These are phyloP conservation scores for Alternaria novae-zelandiae DNA, from an alignment of 2,329 filamentous ascomycete genomes.

Conservation along the genomic window DNA sequence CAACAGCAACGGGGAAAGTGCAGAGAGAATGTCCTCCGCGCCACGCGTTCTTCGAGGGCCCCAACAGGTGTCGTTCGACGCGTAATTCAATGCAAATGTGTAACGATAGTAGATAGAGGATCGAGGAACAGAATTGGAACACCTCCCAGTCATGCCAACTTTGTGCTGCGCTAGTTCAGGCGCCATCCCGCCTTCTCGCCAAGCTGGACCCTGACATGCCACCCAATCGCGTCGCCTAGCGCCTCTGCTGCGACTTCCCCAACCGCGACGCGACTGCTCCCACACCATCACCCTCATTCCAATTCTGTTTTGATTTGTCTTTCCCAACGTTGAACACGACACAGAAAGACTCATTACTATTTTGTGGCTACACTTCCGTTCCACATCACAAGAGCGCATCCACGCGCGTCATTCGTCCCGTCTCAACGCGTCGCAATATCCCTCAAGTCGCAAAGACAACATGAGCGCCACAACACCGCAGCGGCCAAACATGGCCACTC, in stretches of 20 bases:
- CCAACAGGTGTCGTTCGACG: not conserved
- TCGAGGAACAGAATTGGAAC: not conserved
- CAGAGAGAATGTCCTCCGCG: not conserved
- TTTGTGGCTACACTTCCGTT: not conserved
- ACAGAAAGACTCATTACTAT: conserved; percentile 7
- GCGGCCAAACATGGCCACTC: conserved; percentile 30
- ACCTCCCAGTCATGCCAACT: not conserved
- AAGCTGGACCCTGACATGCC: conserved; percentile 23
- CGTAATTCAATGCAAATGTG: not conserved
- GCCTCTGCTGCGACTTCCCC: conserved; percentile 20
- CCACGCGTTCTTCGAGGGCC: not conserved
- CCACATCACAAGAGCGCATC: conserved; percentile 1
- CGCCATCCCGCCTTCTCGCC: conserved; percentile 8
- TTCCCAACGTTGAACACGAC: not conserved
- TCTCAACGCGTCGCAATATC: conserved; percentile 30
- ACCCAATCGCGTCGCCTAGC: conserved; percentile 24
- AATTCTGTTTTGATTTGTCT: not conserved
- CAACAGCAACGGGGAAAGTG: not conserved
- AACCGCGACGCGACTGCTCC: conserved; percentile 28
- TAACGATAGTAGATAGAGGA: not conserved
- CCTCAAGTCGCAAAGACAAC: conserved; percentile 16
- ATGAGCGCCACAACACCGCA: conserved; percentile 33
- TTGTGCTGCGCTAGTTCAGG: not conserved
- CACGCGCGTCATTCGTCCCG: conserved; percentile 12
- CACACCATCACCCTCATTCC: conserved; percentile 20